These are phyloP conservation scores for Pisolithus sp. DNA, from an alignment of 768 basidiomycete genomes.

Conservation along the genomic window DNA sequence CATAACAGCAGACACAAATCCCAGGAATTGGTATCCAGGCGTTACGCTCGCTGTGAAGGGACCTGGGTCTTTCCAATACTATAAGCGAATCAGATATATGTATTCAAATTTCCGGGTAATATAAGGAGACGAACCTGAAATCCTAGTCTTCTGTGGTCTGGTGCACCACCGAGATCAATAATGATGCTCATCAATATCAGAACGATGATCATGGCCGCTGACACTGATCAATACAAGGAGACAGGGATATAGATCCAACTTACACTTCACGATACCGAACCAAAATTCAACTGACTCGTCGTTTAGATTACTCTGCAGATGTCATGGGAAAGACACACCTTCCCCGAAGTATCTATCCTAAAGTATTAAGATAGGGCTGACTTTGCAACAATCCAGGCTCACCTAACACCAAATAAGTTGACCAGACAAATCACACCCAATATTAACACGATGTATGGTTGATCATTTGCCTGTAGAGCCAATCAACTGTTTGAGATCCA, in stretches of 20 bases:
- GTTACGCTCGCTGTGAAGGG: conserved; percentile 28
- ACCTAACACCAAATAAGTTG: conserved; percentile 67
- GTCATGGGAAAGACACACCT: conserved; percentile 29
- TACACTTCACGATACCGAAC: conserved; percentile 62
- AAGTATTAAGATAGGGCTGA: background rate
- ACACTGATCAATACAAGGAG: background rate
- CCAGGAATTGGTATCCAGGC: conserved; percentile 12
- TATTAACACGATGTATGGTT: conserved; percentile 49
- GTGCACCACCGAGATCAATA: conserved; percentile 68
- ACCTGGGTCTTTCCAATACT: conserved; percentile 44
- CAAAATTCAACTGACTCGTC: conserved; percentile 47
- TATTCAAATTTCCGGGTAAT: background rate
- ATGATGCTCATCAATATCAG: conserved; percentile 58
- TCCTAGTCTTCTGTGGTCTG: conserved; percentile 45
- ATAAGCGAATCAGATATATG: conserved; percentile 16
- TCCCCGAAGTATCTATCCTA: conserved; percentile 54
- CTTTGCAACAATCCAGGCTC: conserved; percentile 5
- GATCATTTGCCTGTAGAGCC: conserved; percentile 29
- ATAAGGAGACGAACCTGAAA: conserved; percentile 43
- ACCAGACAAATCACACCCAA: conserved; percentile 51
- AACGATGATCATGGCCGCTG: conserved; percentile 54
- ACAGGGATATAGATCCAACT: background rate
- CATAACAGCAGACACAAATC: conserved; percentile 42
- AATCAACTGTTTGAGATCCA: background rate
- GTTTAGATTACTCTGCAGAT: background rate